A percentile compares a stretch with the other conserved stretches of the same genome.
Conservation (phyloP, 2,329 filamentous ascomycete species). For the Epichloe amarillans region DNA sequence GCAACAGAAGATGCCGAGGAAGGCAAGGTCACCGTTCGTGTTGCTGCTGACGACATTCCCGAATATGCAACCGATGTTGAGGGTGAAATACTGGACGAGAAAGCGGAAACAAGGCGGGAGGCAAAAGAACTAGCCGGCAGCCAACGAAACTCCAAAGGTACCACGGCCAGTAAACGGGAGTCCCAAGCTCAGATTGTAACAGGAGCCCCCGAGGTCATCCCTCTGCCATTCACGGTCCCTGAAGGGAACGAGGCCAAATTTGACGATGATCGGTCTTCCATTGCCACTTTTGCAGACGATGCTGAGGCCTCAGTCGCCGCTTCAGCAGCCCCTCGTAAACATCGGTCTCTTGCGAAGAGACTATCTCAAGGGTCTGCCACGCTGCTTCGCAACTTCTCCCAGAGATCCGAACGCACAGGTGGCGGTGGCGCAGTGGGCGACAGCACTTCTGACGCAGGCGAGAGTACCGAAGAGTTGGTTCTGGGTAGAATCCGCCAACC, state of each 20-base stretch:
- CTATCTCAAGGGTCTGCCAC: conserved; percentile 34
- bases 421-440: conserved; percentile 5
- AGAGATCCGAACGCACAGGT: conserved; percentile 12
- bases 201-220: conserved; percentile 38
- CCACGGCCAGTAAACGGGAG: conserved; percentile 7
- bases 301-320: conserved; percentile 23
- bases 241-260: conserved; percentile 24
- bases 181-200: conserved; percentile 16
- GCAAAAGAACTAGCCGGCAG: conserved; percentile 5
- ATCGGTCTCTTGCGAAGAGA: conserved; percentile 30
- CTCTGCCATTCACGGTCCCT: conserved; percentile 52
- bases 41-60: conserved; percentile 34
- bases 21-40: conserved; percentile 38
- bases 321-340: conserved; percentile 13
- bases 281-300: conserved; percentile 57
- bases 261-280: conserved; percentile 46
- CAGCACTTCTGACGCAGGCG: conserved; percentile 13
- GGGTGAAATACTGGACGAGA: conserved; percentile 18
- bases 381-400: conserved; percentile 31
- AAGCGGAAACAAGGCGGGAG: conserved; percentile 12
- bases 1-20: conserved; percentile 27
- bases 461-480: conserved; percentile 35
- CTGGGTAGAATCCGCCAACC: conserved; percentile 17
- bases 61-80: conserved; percentile 13
- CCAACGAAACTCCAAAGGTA: conserved; percentile 12